A percentile compares a stretch with the other conserved stretches of the same genome.
Evolutionary conservation across 306 rosid species (phyloP).

Genomic region (Quercus mongolica): DNA sequence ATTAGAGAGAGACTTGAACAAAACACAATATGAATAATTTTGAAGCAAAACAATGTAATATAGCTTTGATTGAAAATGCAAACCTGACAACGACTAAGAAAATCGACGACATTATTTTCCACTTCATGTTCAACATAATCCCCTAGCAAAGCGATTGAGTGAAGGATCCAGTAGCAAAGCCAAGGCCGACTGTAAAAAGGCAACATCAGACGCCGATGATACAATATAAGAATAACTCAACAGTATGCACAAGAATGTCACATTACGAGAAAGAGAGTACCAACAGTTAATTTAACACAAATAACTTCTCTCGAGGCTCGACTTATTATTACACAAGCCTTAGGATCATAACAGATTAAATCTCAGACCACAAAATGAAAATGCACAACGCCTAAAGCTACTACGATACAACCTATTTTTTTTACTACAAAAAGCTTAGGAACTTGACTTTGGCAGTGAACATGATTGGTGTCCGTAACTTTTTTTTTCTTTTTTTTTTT

Average conservation of each 20-base stretch:
- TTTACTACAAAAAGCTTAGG: no score
- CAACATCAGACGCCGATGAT: neutral
- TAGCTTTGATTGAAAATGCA: neutral
- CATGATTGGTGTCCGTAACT: no score
- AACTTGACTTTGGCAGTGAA: no score
- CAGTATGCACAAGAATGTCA: neutral
- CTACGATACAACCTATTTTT: no score
- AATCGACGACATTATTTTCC: slow-evolving; percentile 46
- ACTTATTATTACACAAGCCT: neutral
- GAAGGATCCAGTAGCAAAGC: slow-evolving; percentile 91
- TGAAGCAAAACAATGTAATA: neutral
- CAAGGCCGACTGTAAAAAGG: slow-evolving; percentile 78
- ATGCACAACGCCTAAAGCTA: no score
- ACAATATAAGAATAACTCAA: neutral
- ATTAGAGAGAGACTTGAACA: neutral
- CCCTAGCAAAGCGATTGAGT: slow-evolving; percentile 75
- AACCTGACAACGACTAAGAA: slow-evolving; percentile 88
- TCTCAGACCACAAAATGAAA: no score
- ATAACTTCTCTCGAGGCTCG: neutral
- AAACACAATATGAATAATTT: neutral
- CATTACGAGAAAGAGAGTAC: neutral
- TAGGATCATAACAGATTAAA: no score
- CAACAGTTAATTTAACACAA: neutral
- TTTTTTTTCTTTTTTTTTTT: no score
- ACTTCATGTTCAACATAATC: slow-evolving; percentile 58